Base-by-base conservation (phyloP, 2,329 filamentous ascomycete genomes). In the Fonsecaea erecta region DNA sequence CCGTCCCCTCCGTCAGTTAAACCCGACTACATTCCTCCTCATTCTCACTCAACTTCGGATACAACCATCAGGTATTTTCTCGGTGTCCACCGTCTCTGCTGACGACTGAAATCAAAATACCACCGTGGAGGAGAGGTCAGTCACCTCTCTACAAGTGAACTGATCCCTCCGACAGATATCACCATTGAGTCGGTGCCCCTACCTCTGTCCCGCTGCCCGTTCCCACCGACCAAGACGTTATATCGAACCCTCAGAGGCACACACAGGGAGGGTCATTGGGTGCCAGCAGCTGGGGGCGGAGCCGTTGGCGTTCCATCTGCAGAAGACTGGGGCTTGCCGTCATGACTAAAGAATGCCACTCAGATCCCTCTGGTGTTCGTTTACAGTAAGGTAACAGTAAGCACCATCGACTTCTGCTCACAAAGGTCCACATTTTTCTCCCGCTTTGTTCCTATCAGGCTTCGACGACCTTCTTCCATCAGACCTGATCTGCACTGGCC, bases 401-500 rank as follows among this genome's bases (percentile, higher is more conserved):
- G 43, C 43, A 48, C 43, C 9, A 24, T 24, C 43, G 5, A 48
- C 43, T n/a, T 18, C 3, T 24, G 28, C 3, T 16, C 11, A 14
- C 4, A 5, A 24, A 12, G 18, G 43, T 24, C 43, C 43, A 48
- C 43, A 48, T 48, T 48, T 21, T 48, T 48, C 43, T 48, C 43
- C 43, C 43, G 43, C 43, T 48, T 48, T 24, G 43, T 48, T 24
- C 43, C 43, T 48, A 24, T 48, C 43, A 48, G 37, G 18, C 43
- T 48, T 48, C 43, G 21, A 48, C 43, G 9, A 48, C 37, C 37
- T 40, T 40, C 37, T 40, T 40, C 16, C 5, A 40, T 16, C 37
- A 40, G 37, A 40, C 5, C 43, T 48, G 43, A 48, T 48, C 43
- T 24, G 6, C 9, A n/a, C 43, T 48, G 43, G 21, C 43, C 43